Evolutionary conservation across 1,284 basidiomycete genomes (phyloP).

Genomic region (Laetiporus sulphureus): DNA sequence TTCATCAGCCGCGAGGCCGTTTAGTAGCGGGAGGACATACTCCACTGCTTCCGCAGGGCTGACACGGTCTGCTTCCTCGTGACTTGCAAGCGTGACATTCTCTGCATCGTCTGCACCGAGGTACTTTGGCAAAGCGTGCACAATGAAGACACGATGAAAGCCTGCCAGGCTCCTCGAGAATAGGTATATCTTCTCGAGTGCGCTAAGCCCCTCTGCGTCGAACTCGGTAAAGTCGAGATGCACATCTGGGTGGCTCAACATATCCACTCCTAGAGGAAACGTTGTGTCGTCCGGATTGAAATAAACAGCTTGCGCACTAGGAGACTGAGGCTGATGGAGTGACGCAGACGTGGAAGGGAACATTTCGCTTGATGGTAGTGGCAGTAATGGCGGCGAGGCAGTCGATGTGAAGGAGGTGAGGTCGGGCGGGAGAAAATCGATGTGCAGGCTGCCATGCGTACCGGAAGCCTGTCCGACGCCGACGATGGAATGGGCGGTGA

Average conservation of each 20-base stretch:
- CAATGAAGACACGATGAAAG: slow-evolving; percentile 84
- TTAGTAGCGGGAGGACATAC: slow-evolving; percentile 89
- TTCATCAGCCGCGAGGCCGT: slow-evolving; percentile 82
- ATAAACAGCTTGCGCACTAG: background rate
- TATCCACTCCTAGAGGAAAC: slow-evolving; percentile 10
- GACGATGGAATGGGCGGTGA: background rate
- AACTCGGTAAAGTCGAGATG: slow-evolving; percentile 32
- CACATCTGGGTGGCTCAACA: slow-evolving; percentile 13
- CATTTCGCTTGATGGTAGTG: slow-evolving; percentile 8
- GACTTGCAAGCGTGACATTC: slow-evolving; percentile 36
- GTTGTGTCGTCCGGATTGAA: slow-evolving; percentile 6
- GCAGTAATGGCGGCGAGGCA: slow-evolving; percentile 16
- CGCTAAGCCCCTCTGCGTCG: slow-evolving; percentile 72
- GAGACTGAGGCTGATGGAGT: background rate
- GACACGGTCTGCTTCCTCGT: slow-evolving; percentile 43
- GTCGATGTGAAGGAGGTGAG: slow-evolving; percentile 18
- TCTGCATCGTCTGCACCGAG: slow-evolving; percentile 25
- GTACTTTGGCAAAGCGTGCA: slow-evolving; percentile 58
- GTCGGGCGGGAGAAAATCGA: slow-evolving; percentile 19
- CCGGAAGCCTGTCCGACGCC: slow-evolving; percentile 5
- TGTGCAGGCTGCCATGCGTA: slow-evolving; percentile 14
- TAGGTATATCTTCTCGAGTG: slow-evolving; percentile 91
- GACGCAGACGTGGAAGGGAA: slow-evolving; percentile 5
- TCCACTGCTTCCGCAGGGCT: slow-evolving; percentile 87
- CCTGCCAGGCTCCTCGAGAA: slow-evolving; percentile 82